Evolutionary conservation across 2,329 filamentous ascomycete species (phyloP), one percentile per base, ranked within the genome.

Genomic region (Elsinoe ampelina): DNA sequence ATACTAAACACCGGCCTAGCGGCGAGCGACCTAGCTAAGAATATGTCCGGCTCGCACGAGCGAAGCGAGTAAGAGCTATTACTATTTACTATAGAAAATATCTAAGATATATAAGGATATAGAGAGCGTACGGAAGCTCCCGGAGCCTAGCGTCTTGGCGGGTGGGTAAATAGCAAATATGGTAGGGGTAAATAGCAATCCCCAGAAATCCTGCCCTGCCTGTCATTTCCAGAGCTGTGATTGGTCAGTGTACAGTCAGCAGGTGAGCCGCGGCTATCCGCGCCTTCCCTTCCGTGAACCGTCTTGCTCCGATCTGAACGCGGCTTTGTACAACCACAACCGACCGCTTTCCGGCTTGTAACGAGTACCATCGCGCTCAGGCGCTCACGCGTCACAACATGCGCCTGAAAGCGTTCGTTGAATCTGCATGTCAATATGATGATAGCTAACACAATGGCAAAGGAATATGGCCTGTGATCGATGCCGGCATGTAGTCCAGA

Each of bases 381-480:
- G 13, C 36, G 36, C 36, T 39, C 36, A 39, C 36, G 36, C 26
- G 26, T 30, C 26, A 11, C 36, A n/a, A 39, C 36, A 19, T 19
- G 36, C 36, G 36, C 13, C 10, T 39, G 17, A 39, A n/a, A 39
- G 17, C 17, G 13, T 39, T 3, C 26, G 26, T 39, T 12, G 36
- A 39, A 5, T 39, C 36, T 12, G 10, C 36, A 19, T 39, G 13
- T n/a, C 5, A 39, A 11, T 5, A n/a, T n/a, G 36, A 39, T 39
- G 36, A 39, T 39, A 19, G 17, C 36, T 39, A 39, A 39, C 5
- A 19, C 36, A 5, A n/a, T 39, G 17, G 17, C 22, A 17, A 2
- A 17, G 13, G 13, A 39, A 15, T 3, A 56, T 56, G 54, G 54
- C 54, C 15, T 56, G 54, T 42, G 54, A 56, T 22, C 22, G 54